Evolutionary conservation across 306 rosid genomes (phyloP).

Genomic region (Acacia melanoxylon): DNA sequence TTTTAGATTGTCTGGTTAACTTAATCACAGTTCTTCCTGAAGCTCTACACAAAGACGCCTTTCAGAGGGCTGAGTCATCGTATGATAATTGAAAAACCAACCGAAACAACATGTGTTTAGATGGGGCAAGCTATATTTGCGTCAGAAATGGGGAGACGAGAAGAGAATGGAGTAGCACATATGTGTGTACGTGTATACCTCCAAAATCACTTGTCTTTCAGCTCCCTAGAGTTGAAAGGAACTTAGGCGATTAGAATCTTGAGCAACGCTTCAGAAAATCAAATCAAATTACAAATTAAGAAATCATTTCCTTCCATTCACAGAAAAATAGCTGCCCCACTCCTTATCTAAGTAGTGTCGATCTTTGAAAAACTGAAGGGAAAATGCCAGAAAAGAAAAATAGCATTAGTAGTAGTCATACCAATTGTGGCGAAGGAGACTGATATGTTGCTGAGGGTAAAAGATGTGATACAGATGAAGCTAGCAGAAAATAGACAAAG

Average conservation of each 20-base stretch:
- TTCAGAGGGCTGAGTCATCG: not conserved
- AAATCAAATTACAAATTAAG: not conserved
- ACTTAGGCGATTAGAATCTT: not conserved
- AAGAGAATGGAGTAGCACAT: not conserved
- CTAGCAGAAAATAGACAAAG: not conserved
- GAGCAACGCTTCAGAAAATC: not conserved
- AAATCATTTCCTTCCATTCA: slow-evolving; percentile 45
- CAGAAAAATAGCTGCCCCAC: slow-evolving; percentile 85
- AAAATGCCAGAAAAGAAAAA: slow-evolving; percentile 5
- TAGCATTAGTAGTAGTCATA: slow-evolving; percentile 16
- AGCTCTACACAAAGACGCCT: too few relatives aligned
- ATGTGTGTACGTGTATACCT: slow-evolving; percentile 48
- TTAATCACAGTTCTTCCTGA: too few relatives aligned
- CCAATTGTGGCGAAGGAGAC: slow-evolving; percentile 11
- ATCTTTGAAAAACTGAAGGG: slow-evolving; percentile 79
- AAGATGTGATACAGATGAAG: slow-evolving; percentile 4
- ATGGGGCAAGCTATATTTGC: not conserved
- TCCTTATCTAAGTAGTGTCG: slow-evolving; percentile 95
- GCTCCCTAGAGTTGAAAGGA: slow-evolving; percentile 53
- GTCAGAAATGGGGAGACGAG: not conserved
- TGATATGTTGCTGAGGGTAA: too few relatives aligned
- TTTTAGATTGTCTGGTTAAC: too few relatives aligned
- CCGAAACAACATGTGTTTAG: not conserved
- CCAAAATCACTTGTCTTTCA: slow-evolving; percentile 71
- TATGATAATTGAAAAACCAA: not conserved